Percentiles rank a stretch among this genome's conserved stretches.
phyloP scores from a whole-genome alignment of 2,329 filamentous ascomycete genomes.

The Arthrobotrys entomopaga region DNA sequence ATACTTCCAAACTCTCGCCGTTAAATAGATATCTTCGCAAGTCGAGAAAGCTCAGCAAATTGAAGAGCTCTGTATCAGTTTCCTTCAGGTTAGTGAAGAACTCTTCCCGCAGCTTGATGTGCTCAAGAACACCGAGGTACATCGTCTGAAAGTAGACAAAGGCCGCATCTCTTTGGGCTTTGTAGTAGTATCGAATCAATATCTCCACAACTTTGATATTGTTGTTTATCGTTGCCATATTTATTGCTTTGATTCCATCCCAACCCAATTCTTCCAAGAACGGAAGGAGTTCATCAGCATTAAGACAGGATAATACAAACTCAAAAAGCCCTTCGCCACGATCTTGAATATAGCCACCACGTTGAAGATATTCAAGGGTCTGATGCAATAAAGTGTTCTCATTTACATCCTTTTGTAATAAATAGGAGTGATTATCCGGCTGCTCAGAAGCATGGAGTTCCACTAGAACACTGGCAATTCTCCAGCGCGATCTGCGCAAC shows the following conservation, averaged over 20 bases:
- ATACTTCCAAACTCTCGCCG: no score
- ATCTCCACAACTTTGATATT: not conserved
- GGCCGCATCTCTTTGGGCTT: not conserved
- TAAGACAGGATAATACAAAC: slow-evolving; percentile 3
- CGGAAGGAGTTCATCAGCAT: not conserved
- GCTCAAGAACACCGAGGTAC: not conserved
- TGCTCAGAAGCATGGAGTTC: slow-evolving; percentile 18
- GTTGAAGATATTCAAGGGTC: not conserved
- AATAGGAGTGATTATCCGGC: slow-evolving; percentile 12
- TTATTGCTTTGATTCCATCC: not conserved
- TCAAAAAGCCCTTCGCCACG: not conserved
- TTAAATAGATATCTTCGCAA: not conserved
- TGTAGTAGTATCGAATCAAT: slow-evolving; percentile 1
- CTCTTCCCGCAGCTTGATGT: no score
- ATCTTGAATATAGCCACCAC: no score
- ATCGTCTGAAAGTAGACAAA: not conserved
- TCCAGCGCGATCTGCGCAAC: not conserved
- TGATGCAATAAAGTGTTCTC: slow-evolving; percentile 20
- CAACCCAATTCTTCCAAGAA: slow-evolving; percentile 8
- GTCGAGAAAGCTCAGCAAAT: not conserved
- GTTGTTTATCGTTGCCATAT: not conserved
- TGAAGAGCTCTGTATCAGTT: no score
- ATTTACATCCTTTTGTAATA: slow-evolving; percentile 14
- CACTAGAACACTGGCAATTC: slow-evolving; percentile 12
- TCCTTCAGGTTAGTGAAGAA: no score